Base-by-base conservation (phyloP, 2,329 filamentous ascomycete species). In the Botrytis cinerea region DNA sequence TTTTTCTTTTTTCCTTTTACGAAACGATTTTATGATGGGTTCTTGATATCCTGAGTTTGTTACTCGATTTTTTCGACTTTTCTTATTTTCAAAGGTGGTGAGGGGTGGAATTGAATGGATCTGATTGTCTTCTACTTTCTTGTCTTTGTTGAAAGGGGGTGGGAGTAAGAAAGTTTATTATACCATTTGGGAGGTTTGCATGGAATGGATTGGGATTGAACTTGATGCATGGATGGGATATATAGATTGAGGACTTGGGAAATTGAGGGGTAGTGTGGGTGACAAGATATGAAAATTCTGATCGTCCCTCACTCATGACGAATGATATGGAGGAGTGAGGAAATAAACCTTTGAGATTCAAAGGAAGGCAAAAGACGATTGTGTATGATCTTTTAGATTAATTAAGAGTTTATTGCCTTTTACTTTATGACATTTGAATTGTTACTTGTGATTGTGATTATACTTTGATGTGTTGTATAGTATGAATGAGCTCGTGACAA, bases 11-110 rank as follows among this genome's bases (percentile, higher is more conserved):
- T 64, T 51, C 38, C 38, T 43, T 71, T 71, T 57, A 71, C 60
- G 70, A 72, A 45, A 72, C 35, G 61, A 72, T 35, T 40, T 72
- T 72, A 72, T 67, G 70, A 72, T 67, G 70, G 61, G 61, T 72
- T 67, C 48, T 66, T 60, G 70, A 72, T 72, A 72, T 72, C 70
- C 61, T 59, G 61, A 62, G 69, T 71, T 71, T 62, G 25, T 40
- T 62, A 62, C 54, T 61, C 54, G 16, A 46, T 48, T 70, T 70
- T 70, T 70, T 48, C 48, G 45, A n/a, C 32, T n/a, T 70, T 60
- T 32, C 59, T 60, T 68, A 43, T 59, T 14, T 35, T 16, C 35
- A n/a, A 68, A 40, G 64, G 25, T 54, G 48, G 48, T 68, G 64
- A 48, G 35, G 22, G 14, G 35, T 68, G 25, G 64, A 22, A n/a